phyloP scores from a whole-genome alignment of 805 yeast genomes.

The Saccharomycopsis guyanensis region DNA sequence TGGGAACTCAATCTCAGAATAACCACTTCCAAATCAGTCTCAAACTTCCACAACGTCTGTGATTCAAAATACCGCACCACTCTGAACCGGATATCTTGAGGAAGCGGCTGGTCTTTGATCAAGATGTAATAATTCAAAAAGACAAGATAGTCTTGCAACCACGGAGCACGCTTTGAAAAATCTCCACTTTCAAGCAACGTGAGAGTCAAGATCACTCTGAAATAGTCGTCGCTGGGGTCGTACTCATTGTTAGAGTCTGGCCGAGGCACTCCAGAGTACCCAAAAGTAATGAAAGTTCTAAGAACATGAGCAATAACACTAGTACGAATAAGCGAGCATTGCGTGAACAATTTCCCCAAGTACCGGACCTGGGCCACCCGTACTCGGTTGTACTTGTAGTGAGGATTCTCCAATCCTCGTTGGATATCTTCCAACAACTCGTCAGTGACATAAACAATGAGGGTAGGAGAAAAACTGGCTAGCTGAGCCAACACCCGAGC shows the following conservation, averaged over 20 bases:
- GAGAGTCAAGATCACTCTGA: constrained; percentile 54
- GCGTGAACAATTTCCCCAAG: constrained; percentile 49
- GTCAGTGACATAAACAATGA: constrained; percentile 49
- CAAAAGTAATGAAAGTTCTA: not conserved
- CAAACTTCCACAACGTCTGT: constrained; percentile 31
- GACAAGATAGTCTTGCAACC: constrained; percentile 33
- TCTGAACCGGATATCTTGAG: constrained; percentile 52
- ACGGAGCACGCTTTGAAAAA: not conserved
- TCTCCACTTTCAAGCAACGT: constrained; percentile 32
- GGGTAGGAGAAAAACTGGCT: constrained; percentile 29
- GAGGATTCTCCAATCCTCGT: constrained; percentile 58
- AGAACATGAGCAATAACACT: not conserved
- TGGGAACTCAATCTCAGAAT: constrained; percentile 31
- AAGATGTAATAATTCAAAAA: constrained; percentile 67
- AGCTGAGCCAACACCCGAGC: constrained; percentile 40
- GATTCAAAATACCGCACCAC: constrained; percentile 37
- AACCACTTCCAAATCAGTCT: constrained; percentile 36
- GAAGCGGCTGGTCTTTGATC: constrained; percentile 54
- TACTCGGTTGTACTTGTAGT: constrained; percentile 49
- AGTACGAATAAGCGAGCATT: constrained; percentile 33
- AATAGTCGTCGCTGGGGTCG: constrained; percentile 66
- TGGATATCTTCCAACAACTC: constrained; percentile 53
- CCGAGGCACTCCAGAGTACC: not conserved
- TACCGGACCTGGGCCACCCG: constrained; percentile 57
- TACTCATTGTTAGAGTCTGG: constrained; percentile 27